Percentiles rank a stretch among this genome's conserved stretches.
Evolutionary conservation across 1,284 basidiomycete species (phyloP).

Genomic region (Leccinum fallax): DNA sequence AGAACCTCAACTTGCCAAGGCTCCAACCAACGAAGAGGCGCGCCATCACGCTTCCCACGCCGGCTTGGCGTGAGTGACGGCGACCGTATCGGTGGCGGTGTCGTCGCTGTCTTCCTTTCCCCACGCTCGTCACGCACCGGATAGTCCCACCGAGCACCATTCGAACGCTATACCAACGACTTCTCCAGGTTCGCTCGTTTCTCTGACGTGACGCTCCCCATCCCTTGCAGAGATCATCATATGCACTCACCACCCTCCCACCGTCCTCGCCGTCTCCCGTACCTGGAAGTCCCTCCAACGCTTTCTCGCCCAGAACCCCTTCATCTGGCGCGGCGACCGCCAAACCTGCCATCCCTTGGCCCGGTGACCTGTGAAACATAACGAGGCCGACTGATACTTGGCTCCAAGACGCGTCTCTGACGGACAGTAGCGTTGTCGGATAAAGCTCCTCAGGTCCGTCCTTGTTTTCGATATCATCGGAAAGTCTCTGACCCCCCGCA

Average conservation of each 20-base stretch:
- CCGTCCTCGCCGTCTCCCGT: conserved; percentile 48
- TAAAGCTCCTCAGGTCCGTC: conserved; percentile 19
- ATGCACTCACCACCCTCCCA: conserved; percentile 39
- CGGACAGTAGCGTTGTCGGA: conserved; percentile 26
- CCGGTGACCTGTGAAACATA: conserved; percentile 36
- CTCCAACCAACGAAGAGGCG: too few relatives aligned
- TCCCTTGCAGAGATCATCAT: conserved; percentile 48
- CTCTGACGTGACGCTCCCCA: conserved; percentile 36
- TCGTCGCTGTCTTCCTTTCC: too few relatives aligned
- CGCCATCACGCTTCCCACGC: too few relatives aligned
- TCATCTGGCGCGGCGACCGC: conserved; percentile 48
- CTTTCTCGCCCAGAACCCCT: conserved; percentile 38
- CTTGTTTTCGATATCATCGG: not conserved
- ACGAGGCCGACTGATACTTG: conserved; percentile 35
- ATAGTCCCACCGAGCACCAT: too few relatives aligned
- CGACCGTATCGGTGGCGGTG: too few relatives aligned
- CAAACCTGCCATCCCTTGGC: conserved; percentile 28
- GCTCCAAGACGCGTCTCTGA: not conserved
- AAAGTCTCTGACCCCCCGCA: not conserved
- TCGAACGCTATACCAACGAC: too few relatives aligned
- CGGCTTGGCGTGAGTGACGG: too few relatives aligned
- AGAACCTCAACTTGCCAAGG: too few relatives aligned
- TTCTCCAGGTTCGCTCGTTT: not conserved
- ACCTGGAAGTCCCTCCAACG: conserved; percentile 44
- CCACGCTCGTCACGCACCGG: too few relatives aligned